Conservation (phyloP, 352 stramenopile genomes). For the Phytophthora rubi region DNA sequence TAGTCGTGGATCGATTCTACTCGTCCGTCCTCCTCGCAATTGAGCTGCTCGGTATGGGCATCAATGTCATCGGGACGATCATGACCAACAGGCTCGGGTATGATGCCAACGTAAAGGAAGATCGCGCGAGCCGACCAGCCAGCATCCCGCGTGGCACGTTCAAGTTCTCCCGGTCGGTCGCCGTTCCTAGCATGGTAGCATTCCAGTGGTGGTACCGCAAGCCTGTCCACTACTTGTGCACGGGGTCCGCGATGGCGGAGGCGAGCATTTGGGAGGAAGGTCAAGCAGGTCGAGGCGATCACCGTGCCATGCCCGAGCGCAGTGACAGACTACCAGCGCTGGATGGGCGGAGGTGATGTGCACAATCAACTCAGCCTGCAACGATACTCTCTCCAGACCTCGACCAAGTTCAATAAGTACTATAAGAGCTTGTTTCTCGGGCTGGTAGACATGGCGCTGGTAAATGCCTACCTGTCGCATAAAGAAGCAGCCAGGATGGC, state of each 20-base stretch:
- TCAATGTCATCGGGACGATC: conserved; percentile 13
- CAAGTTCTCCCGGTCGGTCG: conserved; percentile 9
- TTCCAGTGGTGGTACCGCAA: conserved; percentile 38
- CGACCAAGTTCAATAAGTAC: background rate
- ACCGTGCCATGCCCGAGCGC: conserved; percentile 15
- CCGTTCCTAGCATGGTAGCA: conserved; percentile 14
- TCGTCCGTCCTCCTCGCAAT: conserved; percentile 13
- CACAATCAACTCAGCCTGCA: conserved; percentile 28
- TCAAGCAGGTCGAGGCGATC: conserved; percentile 13
- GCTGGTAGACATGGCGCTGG: background rate
- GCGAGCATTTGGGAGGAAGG: conserved; percentile 17
- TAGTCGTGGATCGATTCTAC: background rate
- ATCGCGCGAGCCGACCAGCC: background rate
- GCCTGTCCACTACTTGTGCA: conserved; percentile 34
- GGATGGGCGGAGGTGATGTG: conserved; percentile 36
- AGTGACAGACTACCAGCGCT: conserved; percentile 34
- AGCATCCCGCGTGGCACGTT: conserved; percentile 3
- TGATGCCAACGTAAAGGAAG: background rate
- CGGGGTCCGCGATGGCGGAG: conserved; percentile 8
- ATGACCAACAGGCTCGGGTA: conserved; percentile 8
- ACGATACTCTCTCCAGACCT: conserved; percentile 25
- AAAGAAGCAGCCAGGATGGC: background rate
- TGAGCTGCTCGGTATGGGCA: conserved; percentile 5
- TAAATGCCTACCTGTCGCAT: background rate
- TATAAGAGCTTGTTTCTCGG: background rate